A percentile compares a stretch with the other conserved stretches of the same genome.
Conservation (phyloP, 306 rosid species). For the Cucurbita pepo region DNA sequence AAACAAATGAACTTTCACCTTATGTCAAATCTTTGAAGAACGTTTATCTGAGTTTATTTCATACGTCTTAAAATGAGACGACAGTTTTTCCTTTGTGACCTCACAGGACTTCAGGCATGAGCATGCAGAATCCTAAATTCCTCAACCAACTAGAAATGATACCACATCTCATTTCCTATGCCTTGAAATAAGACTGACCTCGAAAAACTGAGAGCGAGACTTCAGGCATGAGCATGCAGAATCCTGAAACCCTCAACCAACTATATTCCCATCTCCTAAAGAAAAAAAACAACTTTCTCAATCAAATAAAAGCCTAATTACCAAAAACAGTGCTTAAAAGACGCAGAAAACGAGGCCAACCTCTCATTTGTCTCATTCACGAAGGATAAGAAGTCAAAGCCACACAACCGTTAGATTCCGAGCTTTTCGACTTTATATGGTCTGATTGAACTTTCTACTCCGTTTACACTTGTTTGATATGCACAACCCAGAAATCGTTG, state of each 20-base stretch:
- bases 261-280: not conserved
- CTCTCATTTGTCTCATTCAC: not conserved
- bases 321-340: not conserved
- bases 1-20: too few species aligned
- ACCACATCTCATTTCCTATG: not conserved
- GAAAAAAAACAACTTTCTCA: not conserved
- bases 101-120: too few species aligned
- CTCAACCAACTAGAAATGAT: too few species aligned
- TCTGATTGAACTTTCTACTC: not conserved
- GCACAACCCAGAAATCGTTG: not conserved
- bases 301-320: not conserved
- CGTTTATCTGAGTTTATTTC: not conserved
- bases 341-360: not conserved
- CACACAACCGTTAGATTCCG: conserved; percentile 1
- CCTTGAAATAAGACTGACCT: not conserved
- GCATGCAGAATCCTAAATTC: too few species aligned
- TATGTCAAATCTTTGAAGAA: too few species aligned
- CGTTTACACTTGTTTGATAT: not conserved
- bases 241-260: not conserved
- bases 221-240: not conserved
- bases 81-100: not conserved
- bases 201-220: not conserved
- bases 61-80: not conserved
- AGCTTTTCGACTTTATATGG: not conserved
- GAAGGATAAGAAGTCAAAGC: not conserved